phyloP scores from a whole-genome alignment of 208 protist species.

The Leishmania martiniquensis region DNA sequence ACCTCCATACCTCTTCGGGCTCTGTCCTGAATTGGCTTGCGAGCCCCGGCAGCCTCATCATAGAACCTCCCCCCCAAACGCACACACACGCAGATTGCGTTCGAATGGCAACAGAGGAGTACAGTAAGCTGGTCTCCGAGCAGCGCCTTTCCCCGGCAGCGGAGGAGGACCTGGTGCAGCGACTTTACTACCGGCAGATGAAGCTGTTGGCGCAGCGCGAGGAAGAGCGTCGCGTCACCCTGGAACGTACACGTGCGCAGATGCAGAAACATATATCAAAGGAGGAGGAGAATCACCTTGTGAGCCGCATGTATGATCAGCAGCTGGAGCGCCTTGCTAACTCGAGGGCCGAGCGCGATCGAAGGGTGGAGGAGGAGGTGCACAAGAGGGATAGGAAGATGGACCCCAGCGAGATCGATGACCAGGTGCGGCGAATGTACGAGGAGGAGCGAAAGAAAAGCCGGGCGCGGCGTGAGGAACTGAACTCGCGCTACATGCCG shows the following conservation, averaged over 20 bases:
- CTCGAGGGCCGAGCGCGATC: conserved; percentile 59
- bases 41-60: not conserved
- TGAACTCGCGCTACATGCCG: conserved; percentile 59
- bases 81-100: not conserved
- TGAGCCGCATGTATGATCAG: conserved; percentile 80
- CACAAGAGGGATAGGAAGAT: conserved; percentile 75
- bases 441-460: conserved; percentile 65
- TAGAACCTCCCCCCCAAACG: not conserved
- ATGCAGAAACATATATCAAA: conserved; percentile 46
- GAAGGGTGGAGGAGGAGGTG: conserved; percentile 54
- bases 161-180: conserved; percentile 70
- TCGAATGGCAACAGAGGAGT: conserved; percentile 27
- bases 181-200: conserved; percentile 83
- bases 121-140: conserved; percentile 18
- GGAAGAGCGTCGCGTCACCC: conserved; percentile 52
- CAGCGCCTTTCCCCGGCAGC: conserved; percentile 51
- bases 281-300: conserved; percentile 58
- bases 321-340: conserved; percentile 73
- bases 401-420: conserved; percentile 63
- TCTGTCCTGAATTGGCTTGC: not conserved
- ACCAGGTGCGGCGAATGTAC: conserved; percentile 86
- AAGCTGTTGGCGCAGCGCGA: conserved; percentile 68
- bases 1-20: not conserved
- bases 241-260: conserved; percentile 42
- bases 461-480: conserved; percentile 48